Evolutionary conservation across 495 filamentous ascomycete species (phyloP), one percentile per base, ranked within the genome.

Genomic region (Penicillium bialowiezense): DNA sequence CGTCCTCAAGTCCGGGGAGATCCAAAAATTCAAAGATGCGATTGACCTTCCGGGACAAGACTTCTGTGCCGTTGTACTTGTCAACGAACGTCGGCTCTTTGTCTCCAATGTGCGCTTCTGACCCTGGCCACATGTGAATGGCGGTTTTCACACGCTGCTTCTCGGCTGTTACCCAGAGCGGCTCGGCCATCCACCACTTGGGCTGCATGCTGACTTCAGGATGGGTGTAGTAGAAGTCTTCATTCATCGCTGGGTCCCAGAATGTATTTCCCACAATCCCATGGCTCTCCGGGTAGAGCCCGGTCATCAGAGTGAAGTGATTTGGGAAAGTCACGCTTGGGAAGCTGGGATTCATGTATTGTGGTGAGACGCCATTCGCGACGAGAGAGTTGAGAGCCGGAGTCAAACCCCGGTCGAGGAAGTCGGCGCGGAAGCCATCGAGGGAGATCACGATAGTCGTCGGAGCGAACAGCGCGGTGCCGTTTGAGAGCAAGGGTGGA

Each of bases 51-150:
- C 75, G 77, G 0, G 80, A 63, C 2, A 97, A 75, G 10, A 68
- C 58, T 62, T 97, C 91, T 2, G 84, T 78, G 3, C 81, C 82
- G 54, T 97, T 95, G 64, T 75, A 98, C 51, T 82, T 84, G 65
- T 98, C 93, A 32, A 96, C 58, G 63, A 84, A 88, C 6, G 76
- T 81, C 1, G 90, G 89, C 35, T 90, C 84, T 26, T 81, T 67
- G 8, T 70, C 73, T 19, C 79, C 72, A 49, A 76, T 72, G 55
- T 88, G 84, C 1, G 89, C 90, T 66, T 97, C 95, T 15, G 86
- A 91, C 3, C 95, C 93, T 0, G 95, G 93, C 93, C 93, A 99
- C 93, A 99, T 99, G 62, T 97, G 95, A 21, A 97, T 84, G 13
- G 89, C 95, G 23, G 81, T 82, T 44, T 75, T 80, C 40, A 96